Base-by-base conservation (phyloP, 164 flowering plant species). In the Dillenia turbinata region DNA sequence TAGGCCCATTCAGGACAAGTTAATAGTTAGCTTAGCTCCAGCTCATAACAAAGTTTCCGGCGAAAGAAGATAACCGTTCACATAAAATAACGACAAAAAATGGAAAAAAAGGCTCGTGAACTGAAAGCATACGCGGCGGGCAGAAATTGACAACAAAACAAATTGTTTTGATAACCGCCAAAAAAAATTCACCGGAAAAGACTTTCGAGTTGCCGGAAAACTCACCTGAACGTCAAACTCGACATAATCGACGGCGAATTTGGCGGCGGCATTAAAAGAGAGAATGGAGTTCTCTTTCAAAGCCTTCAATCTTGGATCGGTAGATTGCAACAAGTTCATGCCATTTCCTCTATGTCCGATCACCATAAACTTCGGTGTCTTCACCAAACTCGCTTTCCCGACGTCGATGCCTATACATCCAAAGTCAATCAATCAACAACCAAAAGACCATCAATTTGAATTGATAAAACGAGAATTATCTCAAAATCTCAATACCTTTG, bases 221-320 rank as follows among this genome's bases (percentile, higher is more conserved):
- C 64, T 48, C 40, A 90, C 97, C 90, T 92, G 97, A 68, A 92
- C 97, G 49, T 92, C 96, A 52, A 92, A 92, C 60, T 92, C 97
- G 43, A 92, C 76, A 71, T 71, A 92, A 66, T 89, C 94, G 43
- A 89, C 48, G 54, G 76, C 74, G 62, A 68, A 77, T 1, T 72
- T 70, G 0, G 74, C 83, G 40, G 96, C 97, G 1, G 77, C 54
- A 46, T 89, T 81, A 79, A 92, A 89, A 8, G 97, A 92, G 3
- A 76, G 65, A 56, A 92, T 70, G 0, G 96, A 75, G 56, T 92
- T 92, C 73, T 92, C 97, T 60, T 87, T 92, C 22, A 85, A 53
- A 2, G 81, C 70, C 64, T 81, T 79, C 86, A 89, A 78, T 63
- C 92, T 83, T 44, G 55, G 54, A 71, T 87, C 96, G 1, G 77